A percentile compares a stretch with the other conserved stretches of the same genome.
phyloP scores from a whole-genome alignment of 192 early-diverging fungal species.

The Podila clonocystis region DNA sequence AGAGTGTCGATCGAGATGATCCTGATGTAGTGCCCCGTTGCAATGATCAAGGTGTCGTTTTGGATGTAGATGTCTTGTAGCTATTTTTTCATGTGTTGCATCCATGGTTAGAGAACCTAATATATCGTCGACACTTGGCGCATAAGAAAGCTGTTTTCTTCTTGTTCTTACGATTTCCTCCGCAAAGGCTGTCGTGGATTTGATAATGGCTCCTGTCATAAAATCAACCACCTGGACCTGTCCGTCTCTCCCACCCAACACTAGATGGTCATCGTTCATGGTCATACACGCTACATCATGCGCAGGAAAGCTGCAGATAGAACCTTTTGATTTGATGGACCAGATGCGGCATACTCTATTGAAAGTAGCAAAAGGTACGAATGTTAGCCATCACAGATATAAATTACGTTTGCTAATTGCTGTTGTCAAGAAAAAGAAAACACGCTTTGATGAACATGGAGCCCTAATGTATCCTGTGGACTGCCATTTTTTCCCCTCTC shows the following conservation, averaged over 20 bases:
- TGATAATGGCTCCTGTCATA: constrained; percentile 15
- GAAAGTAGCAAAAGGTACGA: not conserved
- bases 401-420: too few relatives aligned
- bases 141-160: too few relatives aligned
- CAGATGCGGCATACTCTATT: constrained; percentile 37
- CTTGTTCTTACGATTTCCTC: constrained; percentile 20
- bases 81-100: not conserved
- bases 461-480: not conserved
- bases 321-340: constrained; percentile 17
- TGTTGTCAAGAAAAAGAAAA: not conserved
- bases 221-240: constrained; percentile 30
- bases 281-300: constrained; percentile 34
- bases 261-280: constrained; percentile 37
- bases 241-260: constrained; percentile 18
- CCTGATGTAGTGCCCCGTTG: constrained; percentile 21
- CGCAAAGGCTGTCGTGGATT: constrained; percentile 15
- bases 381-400: not conserved
- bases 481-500: not conserved
- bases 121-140: too few relatives aligned
- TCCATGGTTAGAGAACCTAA: not conserved
- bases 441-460: not conserved
- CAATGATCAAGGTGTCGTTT: constrained; percentile 37
- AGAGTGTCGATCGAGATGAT: constrained; percentile 39
- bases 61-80: constrained; percentile 48
- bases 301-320: constrained; percentile 17